A percentile compares a stretch with the other conserved stretches of the same genome.
These are phyloP conservation scores for Verbena officinalis DNA, from an alignment of 257 asterid genomes.

Conservation along the genomic window DNA sequence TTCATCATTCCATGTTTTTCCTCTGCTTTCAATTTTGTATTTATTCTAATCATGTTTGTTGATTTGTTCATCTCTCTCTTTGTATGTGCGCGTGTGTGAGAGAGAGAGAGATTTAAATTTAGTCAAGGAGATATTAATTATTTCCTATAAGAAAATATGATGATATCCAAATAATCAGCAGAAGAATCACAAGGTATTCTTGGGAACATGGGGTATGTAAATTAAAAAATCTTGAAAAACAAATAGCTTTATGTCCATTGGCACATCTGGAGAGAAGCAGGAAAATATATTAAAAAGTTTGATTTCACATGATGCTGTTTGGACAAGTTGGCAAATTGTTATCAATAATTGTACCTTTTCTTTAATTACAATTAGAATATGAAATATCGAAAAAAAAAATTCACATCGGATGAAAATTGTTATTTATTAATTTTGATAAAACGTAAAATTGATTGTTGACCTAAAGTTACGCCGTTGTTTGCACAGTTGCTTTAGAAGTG, in stretches of 20 bases:
- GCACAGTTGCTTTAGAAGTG: too few relatives aligned
- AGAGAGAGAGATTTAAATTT: neutral
- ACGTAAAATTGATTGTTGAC: too few relatives aligned
- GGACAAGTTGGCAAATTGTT: constrained; percentile 19
- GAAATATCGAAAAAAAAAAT: neutral
- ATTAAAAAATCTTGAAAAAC: neutral
- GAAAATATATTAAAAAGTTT: neutral
- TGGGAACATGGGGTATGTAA: constrained; percentile 9
- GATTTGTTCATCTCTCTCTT: constrained; percentile 22
- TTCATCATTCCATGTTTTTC: constrained; percentile 25
- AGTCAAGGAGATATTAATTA: constrained; percentile 21
- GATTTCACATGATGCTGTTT: constrained; percentile 31
- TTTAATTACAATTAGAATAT: constrained; percentile 9
- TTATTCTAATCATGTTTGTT: neutral
- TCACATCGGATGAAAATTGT: too few relatives aligned
- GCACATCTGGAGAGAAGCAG: constrained; percentile 9
- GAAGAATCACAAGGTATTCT: constrained; percentile 12
- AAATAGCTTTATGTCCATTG: neutral
- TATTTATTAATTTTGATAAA: too few relatives aligned
- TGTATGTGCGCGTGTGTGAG: too few relatives aligned
- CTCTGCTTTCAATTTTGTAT: neutral
- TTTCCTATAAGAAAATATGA: neutral
- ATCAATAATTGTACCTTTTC: neutral
- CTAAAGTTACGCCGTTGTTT: constrained; percentile 1
- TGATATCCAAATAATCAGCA: constrained; percentile 26